Evolutionary conservation across 1,139 yeast genomes (phyloP), one percentile per base, ranked within the genome.

Genomic region (Arxiozyma slooffiae): DNA sequence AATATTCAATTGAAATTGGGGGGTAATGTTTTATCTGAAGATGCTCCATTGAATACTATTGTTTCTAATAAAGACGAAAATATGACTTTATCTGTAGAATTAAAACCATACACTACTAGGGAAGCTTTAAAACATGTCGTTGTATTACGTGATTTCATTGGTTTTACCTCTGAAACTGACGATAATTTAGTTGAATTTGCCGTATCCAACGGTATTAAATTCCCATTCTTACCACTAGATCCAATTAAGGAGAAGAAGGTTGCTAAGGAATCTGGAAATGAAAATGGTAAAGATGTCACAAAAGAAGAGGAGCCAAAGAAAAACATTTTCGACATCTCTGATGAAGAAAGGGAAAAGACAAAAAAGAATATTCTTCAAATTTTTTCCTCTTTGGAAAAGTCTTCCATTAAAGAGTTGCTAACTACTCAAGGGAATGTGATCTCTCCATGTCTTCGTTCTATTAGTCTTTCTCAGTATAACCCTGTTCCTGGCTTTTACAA

Each of bases 381-480:
- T 20, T 55, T 64, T 41, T 54, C 52, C 18, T 50, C 55, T n/a
- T 45, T 55, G n/a, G 55, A 54, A 39, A 38, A 52, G 7, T 50
- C 61, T 14, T 49, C 58, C 18, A 52, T 57, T 7, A 55, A 55
- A 30, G 59, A 58, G 24, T 47, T 61, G 16, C 52, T 57, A 49
- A 52, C 56, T 37, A 60, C 68, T 2, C 65, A 66, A 20, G 50
- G 59, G 11, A 59, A 60, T 42, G 50, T 66, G 30, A 57, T 67
- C 23, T 60, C 67, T 1, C 72, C 75, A 46, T 66, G 70, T 52
- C 61, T 69, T n/a, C 76, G 78, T 47, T 72, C 76, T 14, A 72
- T 89, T 54, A 77, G 74, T 50, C 66, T 88, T 47, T 85, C 96
- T n/a, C 80, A 80, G 52, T 90, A 96, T 94, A 82, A 87, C 56